phyloP scores from a whole-genome alignment of 139 green algal species.

The Chlamydomonas schloesseri region DNA sequence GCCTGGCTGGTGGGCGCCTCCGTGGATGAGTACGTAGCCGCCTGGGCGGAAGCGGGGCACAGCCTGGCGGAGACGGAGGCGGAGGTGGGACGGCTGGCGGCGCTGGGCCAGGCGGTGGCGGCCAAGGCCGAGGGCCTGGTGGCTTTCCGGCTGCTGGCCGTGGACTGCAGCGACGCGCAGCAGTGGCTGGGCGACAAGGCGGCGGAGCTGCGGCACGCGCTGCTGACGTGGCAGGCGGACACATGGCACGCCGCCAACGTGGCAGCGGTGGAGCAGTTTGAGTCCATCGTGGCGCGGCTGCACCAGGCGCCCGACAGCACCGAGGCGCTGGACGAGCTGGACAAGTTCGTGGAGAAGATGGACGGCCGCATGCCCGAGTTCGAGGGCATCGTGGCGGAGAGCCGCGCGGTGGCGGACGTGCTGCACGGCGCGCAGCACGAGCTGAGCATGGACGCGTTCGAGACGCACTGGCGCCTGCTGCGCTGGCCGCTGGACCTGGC shows the following conservation, averaged over 20 bases:
- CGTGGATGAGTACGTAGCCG: conserved; percentile 49
- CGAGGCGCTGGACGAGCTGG: conserved; percentile 78
- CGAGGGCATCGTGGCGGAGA: conserved; percentile 24
- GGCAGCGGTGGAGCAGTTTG: conserved; percentile 36
- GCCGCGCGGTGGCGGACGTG: conserved; percentile 37
- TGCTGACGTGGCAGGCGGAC: conserved; percentile 46
- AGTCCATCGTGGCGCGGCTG: conserved; percentile 26
- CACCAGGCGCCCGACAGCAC: conserved; percentile 61
- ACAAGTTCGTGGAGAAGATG: conserved; percentile 70
- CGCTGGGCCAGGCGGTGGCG: conserved; percentile 56
- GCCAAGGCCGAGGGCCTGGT: conserved; percentile 57
- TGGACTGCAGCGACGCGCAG: conserved; percentile 25
- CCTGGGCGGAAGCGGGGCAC: conserved; percentile 66
- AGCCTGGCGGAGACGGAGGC: conserved; percentile 68
- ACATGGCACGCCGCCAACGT: conserved; percentile 53
- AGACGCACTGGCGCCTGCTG: conserved; percentile 71
- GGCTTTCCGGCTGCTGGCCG: conserved; percentile 64
- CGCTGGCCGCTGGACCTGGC: conserved; percentile 71
- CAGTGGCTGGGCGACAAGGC: conserved; percentile 33
- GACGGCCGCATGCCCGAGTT: conserved; percentile 62
- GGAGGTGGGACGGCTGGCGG: conserved; percentile 65
- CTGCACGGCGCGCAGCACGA: conserved; percentile 60
- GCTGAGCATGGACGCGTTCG: conserved; percentile 45
- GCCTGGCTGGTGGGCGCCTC: conserved; percentile 37
- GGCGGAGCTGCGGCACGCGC: conserved; percentile 26